phyloP scores from a whole-genome alignment of 2,329 filamentous ascomycete genomes.

The Sclerotiophoma versabilis region DNA sequence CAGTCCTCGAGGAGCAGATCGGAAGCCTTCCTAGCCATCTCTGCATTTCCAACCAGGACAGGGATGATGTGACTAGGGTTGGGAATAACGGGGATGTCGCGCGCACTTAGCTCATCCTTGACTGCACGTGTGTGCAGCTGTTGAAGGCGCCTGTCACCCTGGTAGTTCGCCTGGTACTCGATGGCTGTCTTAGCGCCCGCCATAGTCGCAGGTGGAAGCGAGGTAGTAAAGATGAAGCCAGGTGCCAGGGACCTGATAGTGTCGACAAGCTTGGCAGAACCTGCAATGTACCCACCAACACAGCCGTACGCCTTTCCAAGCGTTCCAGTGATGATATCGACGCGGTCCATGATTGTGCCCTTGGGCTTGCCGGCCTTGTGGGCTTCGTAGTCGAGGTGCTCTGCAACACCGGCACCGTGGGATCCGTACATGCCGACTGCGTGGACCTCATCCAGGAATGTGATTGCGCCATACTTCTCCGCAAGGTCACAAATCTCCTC shows the following conservation, averaged over 20 bases:
- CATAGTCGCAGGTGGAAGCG: conserved; percentile 95
- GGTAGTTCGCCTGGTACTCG: conserved; percentile 87
- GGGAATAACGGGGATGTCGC: conserved; percentile 94
- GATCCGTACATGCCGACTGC: conserved; percentile 99
- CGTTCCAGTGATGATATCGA: conserved; percentile 97
- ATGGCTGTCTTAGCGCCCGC: conserved; percentile 90
- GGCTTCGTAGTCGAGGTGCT: conserved; percentile 93
- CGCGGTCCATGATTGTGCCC: conserved; percentile 91
- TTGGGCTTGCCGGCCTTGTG: conserved; percentile 76
- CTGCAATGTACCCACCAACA: conserved; percentile 97
- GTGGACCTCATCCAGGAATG: conserved; percentile 98
- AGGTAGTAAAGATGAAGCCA: conserved; percentile 99
- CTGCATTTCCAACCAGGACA: conserved; percentile 90
- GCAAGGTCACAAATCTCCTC: conserved; percentile 94
- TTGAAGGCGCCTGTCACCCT: conserved; percentile 87
- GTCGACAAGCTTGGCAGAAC: conserved; percentile 84
- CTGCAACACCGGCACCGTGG: conserved; percentile 91
- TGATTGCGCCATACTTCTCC: conserved; percentile 96
- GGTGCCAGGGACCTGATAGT: conserved; percentile 92
- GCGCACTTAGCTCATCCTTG: conserved; percentile 79
- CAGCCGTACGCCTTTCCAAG: conserved; percentile 98
- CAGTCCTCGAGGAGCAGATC: conserved; percentile 91
- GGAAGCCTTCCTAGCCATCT: conserved; percentile 88
- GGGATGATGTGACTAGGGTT: conserved; percentile 98
- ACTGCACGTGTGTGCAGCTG: conserved; percentile 96